Evolutionary conservation across 768 basidiomycete species (phyloP), one percentile per base, ranked within the genome.

Genomic region (Mycena galopus): DNA sequence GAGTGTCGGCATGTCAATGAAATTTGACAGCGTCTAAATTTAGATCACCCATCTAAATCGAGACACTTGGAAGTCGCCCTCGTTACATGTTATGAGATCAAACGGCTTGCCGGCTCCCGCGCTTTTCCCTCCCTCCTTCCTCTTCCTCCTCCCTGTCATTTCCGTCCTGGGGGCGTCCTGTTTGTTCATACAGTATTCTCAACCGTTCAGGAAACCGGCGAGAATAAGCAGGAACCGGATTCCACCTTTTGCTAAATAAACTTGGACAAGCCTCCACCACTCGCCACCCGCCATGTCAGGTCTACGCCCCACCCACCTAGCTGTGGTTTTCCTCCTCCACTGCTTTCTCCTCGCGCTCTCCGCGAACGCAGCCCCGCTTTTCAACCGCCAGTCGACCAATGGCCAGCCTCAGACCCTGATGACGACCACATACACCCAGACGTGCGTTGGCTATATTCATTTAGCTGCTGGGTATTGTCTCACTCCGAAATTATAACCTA

Each of bases 181-280:
- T 87, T 83, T 74, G 86, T 87, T 80, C n/a, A n/a, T n/a, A n/a
- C n/a, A n/a, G 75, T 67, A 78, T 79, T 76, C 79, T 78, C 80
- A 74, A 75, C 77, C 73, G 67, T 77, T 78, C 80, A 79, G 75
- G 70, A 73, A 74, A 75, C 75, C 80, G 78, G 79, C 79, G 83
- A 85, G 84, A 83, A 78, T 82, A 86, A 86, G 87, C 87, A 82
- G 88, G 88, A 85, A 84, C 77, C 85, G 86, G 86, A 79, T 84
- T 84, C 84, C 79, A 78, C 78, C 76, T 79, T 79, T 76, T 67
- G 39, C 12, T 37, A 39, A 39, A 3, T 39, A n/a, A n/a, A 69
- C 72, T 71, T 72, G 71, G 64, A 76, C 74, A 70, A 78, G 78
- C 81, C 77, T 77, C 72, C 47, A 66, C 71, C 70, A n/a, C n/a